Conservation (phyloP, 163 green algal species). For the Scenedesmus sp. region DNA sequence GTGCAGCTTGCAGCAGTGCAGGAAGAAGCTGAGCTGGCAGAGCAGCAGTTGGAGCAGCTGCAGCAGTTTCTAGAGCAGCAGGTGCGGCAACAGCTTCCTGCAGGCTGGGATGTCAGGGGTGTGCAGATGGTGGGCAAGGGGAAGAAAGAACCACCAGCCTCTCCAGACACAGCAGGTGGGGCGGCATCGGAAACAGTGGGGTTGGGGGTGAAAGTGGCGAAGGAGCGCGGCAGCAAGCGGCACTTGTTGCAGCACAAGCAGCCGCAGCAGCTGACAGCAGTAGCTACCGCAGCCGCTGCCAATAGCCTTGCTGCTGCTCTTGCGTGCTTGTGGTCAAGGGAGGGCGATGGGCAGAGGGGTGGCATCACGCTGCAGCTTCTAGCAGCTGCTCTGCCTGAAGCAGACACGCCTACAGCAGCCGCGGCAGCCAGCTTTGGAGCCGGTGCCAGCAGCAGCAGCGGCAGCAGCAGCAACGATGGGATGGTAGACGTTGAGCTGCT, state of each 20-base stretch:
- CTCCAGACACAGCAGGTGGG: neutral
- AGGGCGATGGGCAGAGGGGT: neutral
- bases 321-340: neutral
- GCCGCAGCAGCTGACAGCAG: neutral
- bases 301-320: neutral
- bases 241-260: neutral
- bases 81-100: neutral
- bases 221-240: neutral
- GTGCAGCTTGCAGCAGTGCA: neutral
- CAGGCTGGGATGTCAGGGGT: neutral
- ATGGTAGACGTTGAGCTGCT: neutral
- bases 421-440: neutral
- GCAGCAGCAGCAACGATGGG: neutral
- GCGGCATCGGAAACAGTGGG: neutral
- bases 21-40: neutral
- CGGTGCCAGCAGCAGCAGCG: neutral
- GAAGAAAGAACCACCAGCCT: neutral
- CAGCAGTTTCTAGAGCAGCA: slow-evolving; percentile 9
- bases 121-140: slow-evolving; percentile 9
- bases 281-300: neutral
- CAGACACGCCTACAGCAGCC: neutral
- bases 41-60: slow-evolving; percentile 21
- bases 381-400: neutral
- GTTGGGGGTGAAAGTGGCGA: neutral
- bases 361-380: neutral